A percentile compares a stretch with the other conserved stretches of the same genome.
Evolutionary conservation across 306 rosid genomes (phyloP).

Genomic region (Cicer arietinum): DNA sequence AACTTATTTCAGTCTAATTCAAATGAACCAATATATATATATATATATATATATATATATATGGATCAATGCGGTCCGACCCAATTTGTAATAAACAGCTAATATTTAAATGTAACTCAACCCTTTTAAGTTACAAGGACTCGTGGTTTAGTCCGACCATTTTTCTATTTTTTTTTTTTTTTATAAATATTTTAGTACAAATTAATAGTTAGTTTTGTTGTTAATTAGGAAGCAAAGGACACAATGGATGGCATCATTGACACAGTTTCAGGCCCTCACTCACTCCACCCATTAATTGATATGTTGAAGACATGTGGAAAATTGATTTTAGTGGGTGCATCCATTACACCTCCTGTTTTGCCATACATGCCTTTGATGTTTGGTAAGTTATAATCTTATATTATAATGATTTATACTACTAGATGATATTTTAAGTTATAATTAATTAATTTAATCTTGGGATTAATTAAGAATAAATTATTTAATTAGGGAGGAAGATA

Average conservation of each 20-base stretch:
- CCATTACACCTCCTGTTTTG: constrained; percentile 43
- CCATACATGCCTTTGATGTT: constrained; percentile 41
- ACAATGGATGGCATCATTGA: constrained; percentile 18
- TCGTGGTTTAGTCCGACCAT: too few relatives aligned
- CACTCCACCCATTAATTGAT: constrained; percentile 13
- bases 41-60: too few relatives aligned
- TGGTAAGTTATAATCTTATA: constrained; percentile 36
- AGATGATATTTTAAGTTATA: not conserved
- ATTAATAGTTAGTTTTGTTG: not conserved
- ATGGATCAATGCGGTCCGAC: too few relatives aligned
- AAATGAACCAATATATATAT: too few relatives aligned
- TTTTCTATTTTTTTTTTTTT: too few relatives aligned
- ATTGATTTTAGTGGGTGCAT: constrained; percentile 53
- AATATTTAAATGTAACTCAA: too few relatives aligned
- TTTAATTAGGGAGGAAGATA: constrained; percentile 42
- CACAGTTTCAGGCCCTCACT: constrained; percentile 23
- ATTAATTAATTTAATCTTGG: not conserved
- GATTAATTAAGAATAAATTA: not conserved
- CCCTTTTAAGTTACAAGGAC: too few relatives aligned
- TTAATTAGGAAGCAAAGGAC: not conserved
- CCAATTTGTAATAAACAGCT: too few relatives aligned
- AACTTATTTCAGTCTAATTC: too few relatives aligned
- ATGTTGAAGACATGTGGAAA: constrained; percentile 45
- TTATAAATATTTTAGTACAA: too few relatives aligned
- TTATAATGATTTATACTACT: not conserved